phyloP scores from a whole-genome alignment of 2,329 filamentous ascomycete genomes.

The Xylaria arbuscula region DNA sequence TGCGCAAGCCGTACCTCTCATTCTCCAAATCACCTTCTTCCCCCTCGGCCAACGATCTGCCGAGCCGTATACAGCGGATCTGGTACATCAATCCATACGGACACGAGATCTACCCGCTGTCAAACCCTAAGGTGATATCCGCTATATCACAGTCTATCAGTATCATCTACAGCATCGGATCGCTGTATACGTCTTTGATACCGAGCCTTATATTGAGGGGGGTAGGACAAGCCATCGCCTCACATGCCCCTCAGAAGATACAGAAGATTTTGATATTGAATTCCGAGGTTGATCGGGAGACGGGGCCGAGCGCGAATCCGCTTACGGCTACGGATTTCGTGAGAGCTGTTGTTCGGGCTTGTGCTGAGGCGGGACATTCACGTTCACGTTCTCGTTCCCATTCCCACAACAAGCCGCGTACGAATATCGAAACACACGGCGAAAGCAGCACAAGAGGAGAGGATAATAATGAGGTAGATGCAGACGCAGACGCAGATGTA shows the following conservation, averaged over 20 bases:
- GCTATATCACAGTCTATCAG: constrained; percentile 73
- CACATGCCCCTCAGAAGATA: constrained; percentile 73
- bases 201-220: constrained; percentile 83
- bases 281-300: constrained; percentile 85
- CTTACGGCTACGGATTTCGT: constrained; percentile 86
- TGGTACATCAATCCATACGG: constrained; percentile 99
- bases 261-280: constrained; percentile 89
- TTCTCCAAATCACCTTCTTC: constrained; percentile 72
- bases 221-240: constrained; percentile 70
- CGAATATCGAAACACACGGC: constrained; percentile 4
- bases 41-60: constrained; percentile 67
- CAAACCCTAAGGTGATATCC: constrained; percentile 82
- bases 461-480: too few relatives aligned
- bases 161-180: constrained; percentile 93
- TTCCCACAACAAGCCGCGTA: not conserved
- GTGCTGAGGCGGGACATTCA: constrained; percentile 69
- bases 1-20: constrained; percentile 82
- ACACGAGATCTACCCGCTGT: constrained; percentile 88
- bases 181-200: constrained; percentile 88
- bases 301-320: constrained; percentile 72
- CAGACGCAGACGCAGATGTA: too few relatives aligned
- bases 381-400: too few relatives aligned
- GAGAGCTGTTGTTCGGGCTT: constrained; percentile 79
- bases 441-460: not conserved
- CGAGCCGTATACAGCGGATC: constrained; percentile 80